A percentile compares a stretch with the other conserved stretches of the same genome.
These are phyloP conservation scores for Kuraishia borneana DNA, from an alignment of 805 yeast species.

Conservation along the genomic window DNA sequence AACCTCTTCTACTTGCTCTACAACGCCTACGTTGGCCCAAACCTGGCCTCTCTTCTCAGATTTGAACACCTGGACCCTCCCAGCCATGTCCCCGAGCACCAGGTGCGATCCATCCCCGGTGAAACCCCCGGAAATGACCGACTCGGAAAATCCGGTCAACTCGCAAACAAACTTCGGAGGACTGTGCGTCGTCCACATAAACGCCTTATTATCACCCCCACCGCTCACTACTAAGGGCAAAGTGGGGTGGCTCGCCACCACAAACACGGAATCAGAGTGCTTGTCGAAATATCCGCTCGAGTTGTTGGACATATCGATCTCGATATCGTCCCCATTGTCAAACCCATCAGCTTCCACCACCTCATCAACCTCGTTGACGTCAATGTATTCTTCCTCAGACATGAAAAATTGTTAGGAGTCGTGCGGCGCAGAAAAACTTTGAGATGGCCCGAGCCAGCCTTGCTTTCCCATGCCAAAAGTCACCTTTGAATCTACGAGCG, in stretches of 20 bases:
- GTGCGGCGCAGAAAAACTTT: too few relatives aligned
- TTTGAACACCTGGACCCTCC: slow-evolving; percentile 65
- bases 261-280: slow-evolving; percentile 81
- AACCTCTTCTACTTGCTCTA: slow-evolving; percentile 86
- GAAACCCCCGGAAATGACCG: slow-evolving; percentile 77
- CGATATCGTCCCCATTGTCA: slow-evolving; percentile 36
- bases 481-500: background rate
- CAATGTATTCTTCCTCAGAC: slow-evolving; percentile 12
- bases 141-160: slow-evolving; percentile 75
- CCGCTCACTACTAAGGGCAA: slow-evolving; percentile 86
- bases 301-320: slow-evolving; percentile 82
- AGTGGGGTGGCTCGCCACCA: slow-evolving; percentile 73
- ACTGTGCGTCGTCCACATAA: slow-evolving; percentile 85
- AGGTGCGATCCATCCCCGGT: slow-evolving; percentile 71
- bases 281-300: slow-evolving; percentile 82
- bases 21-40: slow-evolving; percentile 61
- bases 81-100: slow-evolving; percentile 93
- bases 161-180: slow-evolving; percentile 77
- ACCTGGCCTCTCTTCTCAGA: slow-evolving; percentile 68
- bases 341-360: slow-evolving; percentile 20
- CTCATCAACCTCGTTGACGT: slow-evolving; percentile 30
- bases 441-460: too few relatives aligned
- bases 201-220: slow-evolving; percentile 88
- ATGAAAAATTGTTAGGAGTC: too few relatives aligned
- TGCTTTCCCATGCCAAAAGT: too few relatives aligned